A percentile compares a stretch with the other conserved stretches of the same genome.
Evolutionary conservation across 1,284 basidiomycete genomes (phyloP).

Genomic region (Megacollybia platyphylla): DNA sequence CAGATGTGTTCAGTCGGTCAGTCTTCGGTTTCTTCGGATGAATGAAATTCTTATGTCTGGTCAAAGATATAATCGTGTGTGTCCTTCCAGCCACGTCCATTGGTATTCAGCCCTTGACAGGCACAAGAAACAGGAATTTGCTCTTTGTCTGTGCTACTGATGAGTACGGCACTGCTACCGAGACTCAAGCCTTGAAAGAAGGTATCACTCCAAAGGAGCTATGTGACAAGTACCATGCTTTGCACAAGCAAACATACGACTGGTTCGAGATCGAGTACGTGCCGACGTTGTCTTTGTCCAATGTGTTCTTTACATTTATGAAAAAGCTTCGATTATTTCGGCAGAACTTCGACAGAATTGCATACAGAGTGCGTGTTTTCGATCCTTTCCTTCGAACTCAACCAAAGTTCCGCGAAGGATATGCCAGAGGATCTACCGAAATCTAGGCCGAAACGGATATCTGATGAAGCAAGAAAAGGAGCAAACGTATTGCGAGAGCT

Average conservation of each 20-base stretch:
- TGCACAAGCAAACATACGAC: conserved; percentile 90
- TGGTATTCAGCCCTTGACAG: conserved; percentile 20
- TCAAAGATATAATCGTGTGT: conserved; percentile 57
- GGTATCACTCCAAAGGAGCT: conserved; percentile 78
- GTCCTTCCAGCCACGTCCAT: background rate
- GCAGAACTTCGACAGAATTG: conserved; percentile 82
- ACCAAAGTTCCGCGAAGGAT: conserved; percentile 40
- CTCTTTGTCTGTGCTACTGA: conserved; percentile 95
- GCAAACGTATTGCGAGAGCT: conserved; percentile 90
- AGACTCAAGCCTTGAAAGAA: conserved; percentile 95
- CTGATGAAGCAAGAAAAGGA: conserved; percentile 78
- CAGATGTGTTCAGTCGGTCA: conserved; percentile 93
- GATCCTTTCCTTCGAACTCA: background rate
- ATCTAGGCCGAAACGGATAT: conserved; percentile 67
- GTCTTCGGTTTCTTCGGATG: conserved; percentile 15
- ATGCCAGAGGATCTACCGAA: conserved; percentile 77
- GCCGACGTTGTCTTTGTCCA: conserved; percentile 1
- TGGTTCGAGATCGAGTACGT: conserved; percentile 83
- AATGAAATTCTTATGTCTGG: background rate
- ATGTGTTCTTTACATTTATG: conserved; percentile 5
- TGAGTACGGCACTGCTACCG: conserved; percentile 97
- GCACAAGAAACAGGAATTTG: conserved; percentile 63
- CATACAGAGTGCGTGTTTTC: conserved; percentile 69
- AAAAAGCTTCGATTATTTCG: conserved; percentile 90
- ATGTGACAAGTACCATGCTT: conserved; percentile 87